Conservation (phyloP, 345 rosid genomes). For the Mallotus nudiflorus region DNA sequence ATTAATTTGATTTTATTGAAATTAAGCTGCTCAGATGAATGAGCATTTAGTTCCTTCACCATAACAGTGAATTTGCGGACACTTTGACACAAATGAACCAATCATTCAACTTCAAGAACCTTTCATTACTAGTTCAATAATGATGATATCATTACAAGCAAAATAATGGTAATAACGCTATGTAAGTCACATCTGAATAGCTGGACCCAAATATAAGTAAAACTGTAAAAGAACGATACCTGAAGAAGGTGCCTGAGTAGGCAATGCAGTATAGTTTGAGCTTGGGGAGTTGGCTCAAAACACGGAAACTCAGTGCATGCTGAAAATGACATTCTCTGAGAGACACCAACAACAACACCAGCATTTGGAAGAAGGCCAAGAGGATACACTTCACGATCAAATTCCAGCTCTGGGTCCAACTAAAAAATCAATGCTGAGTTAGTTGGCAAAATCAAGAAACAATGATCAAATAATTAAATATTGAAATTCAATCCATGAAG, state of each 20-base stretch:
- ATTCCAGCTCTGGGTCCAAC: constrained; percentile 98
- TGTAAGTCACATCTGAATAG: background rate
- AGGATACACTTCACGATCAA: constrained; percentile 97
- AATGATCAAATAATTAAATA: constrained; percentile 6
- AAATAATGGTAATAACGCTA: no score
- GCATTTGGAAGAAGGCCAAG: constrained; percentile 95
- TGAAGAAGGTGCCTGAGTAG: constrained; percentile 97
- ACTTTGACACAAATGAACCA: constrained; percentile 3
- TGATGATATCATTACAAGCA: background rate
- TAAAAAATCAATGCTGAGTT: constrained; percentile 34
- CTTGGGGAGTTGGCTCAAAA: constrained; percentile 98
- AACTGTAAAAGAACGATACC: constrained; percentile 61
- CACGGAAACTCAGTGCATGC: constrained; percentile 97
- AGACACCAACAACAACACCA: constrained; percentile 94
- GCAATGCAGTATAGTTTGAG: constrained; percentile 96
- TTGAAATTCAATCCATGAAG: constrained; percentile 3
- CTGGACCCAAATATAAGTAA: background rate
- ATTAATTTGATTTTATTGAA: background rate
- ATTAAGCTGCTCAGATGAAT: background rate
- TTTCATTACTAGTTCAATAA: background rate
- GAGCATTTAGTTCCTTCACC: background rate
- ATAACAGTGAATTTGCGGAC: background rate
- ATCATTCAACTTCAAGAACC: background rate
- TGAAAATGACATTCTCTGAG: constrained; percentile 96
- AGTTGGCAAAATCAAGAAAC: constrained; percentile 14